Evolutionary conservation across 805 yeast genomes (phyloP).

Genomic region (Cyberlindnera meyerae): DNA sequence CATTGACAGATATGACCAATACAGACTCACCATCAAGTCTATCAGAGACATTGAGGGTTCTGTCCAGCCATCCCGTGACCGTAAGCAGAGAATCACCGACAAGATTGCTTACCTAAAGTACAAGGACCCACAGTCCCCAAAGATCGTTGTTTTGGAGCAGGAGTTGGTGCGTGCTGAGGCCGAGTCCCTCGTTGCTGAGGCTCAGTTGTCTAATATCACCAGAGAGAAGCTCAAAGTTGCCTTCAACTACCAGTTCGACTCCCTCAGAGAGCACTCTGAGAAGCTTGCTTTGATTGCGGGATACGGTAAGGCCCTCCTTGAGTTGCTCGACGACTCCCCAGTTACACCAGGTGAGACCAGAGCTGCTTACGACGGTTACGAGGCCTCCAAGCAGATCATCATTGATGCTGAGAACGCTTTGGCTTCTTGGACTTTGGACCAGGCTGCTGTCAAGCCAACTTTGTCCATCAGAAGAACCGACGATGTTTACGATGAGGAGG

Average conservation of each 20-base stretch:
- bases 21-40: slow-evolving; percentile 75
- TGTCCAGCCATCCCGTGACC: slow-evolving; percentile 83
- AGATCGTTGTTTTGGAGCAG: slow-evolving; percentile 77
- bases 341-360: slow-evolving; percentile 92
- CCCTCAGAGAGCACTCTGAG: slow-evolving; percentile 81
- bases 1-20: slow-evolving; percentile 81
- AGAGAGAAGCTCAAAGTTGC: slow-evolving; percentile 84
- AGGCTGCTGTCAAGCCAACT: slow-evolving; percentile 79
- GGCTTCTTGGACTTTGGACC: slow-evolving; percentile 79
- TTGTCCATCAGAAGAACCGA: slow-evolving; percentile 59
- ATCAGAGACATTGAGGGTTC: slow-evolving; percentile 83
- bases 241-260: slow-evolving; percentile 78
- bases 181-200: slow-evolving; percentile 86
- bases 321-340: slow-evolving; percentile 77
- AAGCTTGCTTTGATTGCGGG: slow-evolving; percentile 84
- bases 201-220: slow-evolving; percentile 83
- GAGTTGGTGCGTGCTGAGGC: slow-evolving; percentile 91
- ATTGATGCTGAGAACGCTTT: slow-evolving; percentile 81
- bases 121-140: slow-evolving; percentile 79
- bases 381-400: slow-evolving; percentile 82
- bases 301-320: slow-evolving; percentile 82
- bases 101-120: slow-evolving; percentile 79
- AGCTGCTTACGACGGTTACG: slow-evolving; percentile 85
- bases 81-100: slow-evolving; percentile 80
- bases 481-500: slow-evolving; percentile 47